Base-by-base conservation (phyloP, 495 filamentous ascomycete genomes). In the Talaromyces trachyspermus region DNA sequence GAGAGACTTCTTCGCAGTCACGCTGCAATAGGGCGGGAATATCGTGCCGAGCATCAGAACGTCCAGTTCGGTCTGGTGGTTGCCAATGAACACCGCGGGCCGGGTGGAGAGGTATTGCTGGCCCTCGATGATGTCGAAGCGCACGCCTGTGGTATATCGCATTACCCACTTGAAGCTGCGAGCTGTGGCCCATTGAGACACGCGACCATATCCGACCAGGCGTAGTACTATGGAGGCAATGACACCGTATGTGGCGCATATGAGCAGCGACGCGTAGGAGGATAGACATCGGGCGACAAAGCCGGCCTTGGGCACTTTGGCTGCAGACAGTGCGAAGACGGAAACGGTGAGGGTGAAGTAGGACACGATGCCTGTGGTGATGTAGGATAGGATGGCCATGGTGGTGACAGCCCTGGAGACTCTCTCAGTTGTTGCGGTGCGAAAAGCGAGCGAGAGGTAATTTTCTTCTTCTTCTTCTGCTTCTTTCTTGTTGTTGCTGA, bases 21-120 rank as follows among this genome's bases (percentile, higher is more conserved):
- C 87, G 60, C 81, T 86, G 70, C 86, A 94, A 72, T 92, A 89
- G 46, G 81, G 83, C 10, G 92, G 94, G 72, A 95, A 95, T 50
- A 92, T 76, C 54, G 68, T 64, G 30, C 88, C 92, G 10, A 97
- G 76, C 77, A 97, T 83, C 43, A 95, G 75, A 25, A 99, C 85
- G 60, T 99, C 92, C 47, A 99, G 77, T 62, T 96, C 94, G 4
- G 83, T 85, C 71, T 96, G 90, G 69, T 97, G 91, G 62, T 97
- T 97, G 20, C 81, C 85, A 55, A 97, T 75, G 57, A 97, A 90
- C 42, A 98, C 86, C 32, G 87, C 88, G 4, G 92, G 94, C 29
- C 90, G 78, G 22, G 77, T 77, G 3, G 69, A 74, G 23, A 95
- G 77, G 46, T 81, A 57, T 49, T 82, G 64, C 35, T 81, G 63